Evolutionary conservation across 495 filamentous ascomycete genomes (phyloP), one percentile per base, ranked within the genome.

Genomic region (Talaromyces liani): DNA sequence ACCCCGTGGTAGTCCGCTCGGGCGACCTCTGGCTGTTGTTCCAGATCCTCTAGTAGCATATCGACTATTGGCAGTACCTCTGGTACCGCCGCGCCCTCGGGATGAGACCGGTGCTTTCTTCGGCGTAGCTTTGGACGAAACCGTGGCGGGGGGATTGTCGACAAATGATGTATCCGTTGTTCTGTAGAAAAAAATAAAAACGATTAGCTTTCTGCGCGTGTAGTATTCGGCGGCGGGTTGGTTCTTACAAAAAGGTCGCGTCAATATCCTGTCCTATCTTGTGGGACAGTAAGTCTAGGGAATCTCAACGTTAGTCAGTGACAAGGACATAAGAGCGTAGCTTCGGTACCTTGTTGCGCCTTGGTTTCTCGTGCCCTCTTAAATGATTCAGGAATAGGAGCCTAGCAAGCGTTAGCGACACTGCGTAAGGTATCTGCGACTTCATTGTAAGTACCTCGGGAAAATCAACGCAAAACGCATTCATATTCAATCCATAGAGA

Each of bases 391-490:
- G 81, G 69, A 61, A 88, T 83, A 3, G 87, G 87, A 31, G 85
- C 84, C 86, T 89, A 63, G 36, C 6, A 16, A n/a, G 36, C 29
- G 41, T 56, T 51, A 64, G 54, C 67, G 34, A 70, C 39, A 9
- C 34, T 6, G 34, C 29, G 29, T 31, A 31, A 31, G 29, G 1
- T 51, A 31, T 29, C 27, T 41, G 6, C 24, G 22, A 27, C 16
- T 24, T 6, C 14, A 5, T 4, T 18, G 5, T 36, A 27, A 68
- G 61, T 78, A 93, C 92, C 85, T 98, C 95, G 0, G 92, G 91
- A 72, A 98, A 98, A 76, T 98, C 94, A 41, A 98, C 93, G 73
- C 94, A 98, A 71, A 97, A 98, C 4, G 95, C 94, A 75, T 97
- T 98, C 91, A 98, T 95, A 68, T 98, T 97, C 73, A 98, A 71